Evolutionary conservation across 2,329 filamentous ascomycete genomes (phyloP), one percentile per base, ranked within the genome.

Genomic region (Colletotrichum sp.): DNA sequence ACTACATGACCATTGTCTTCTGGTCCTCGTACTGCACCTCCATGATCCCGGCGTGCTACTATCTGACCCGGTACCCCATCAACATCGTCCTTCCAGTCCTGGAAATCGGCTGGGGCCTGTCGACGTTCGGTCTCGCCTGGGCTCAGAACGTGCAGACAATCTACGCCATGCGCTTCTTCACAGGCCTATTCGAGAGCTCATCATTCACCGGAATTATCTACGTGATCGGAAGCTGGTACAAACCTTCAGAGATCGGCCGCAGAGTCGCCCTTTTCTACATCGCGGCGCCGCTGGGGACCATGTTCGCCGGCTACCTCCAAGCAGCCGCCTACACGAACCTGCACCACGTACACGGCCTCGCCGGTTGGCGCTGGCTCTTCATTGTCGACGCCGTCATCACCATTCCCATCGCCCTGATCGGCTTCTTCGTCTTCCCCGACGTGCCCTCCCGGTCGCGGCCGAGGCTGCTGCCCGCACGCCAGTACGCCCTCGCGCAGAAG

Each of bases 361-460:
- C 87, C 0, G 89, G 89, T 0, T 90, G 88, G 88, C 80, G 85
- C 72, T 89, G 87, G 89, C 82, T 91, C 0, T 92, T 92, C 68
- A 88, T 92, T 13, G 90, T 92, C n/a, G 90, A 91, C 75, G 89
- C 89, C 2, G 84, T 90, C 28, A 91, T 91, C 79, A 90, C 88
- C 2, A 83, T 92, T 6, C 89, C 88, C 0, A 87, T 92, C 16
- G 88, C 89, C 0, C 75, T 91, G 6, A 81, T 90, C 48, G 87
- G 86, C 25, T 86, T 85, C 68, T 80, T 82, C 25, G 77, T 80
- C 52, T 83, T 83, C 55, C 82, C 80, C 1, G 81, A 83, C 60
- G 80, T 81, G 5, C 82, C 82, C 15, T 79, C 79, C 52, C 81
- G 82, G n/a, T 77, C 77, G 64, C 80, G 79, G 6, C 82, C 84